Base-by-base conservation (phyloP, 192 early-diverging fungal genomes). In the Coemansia sp. region DNA sequence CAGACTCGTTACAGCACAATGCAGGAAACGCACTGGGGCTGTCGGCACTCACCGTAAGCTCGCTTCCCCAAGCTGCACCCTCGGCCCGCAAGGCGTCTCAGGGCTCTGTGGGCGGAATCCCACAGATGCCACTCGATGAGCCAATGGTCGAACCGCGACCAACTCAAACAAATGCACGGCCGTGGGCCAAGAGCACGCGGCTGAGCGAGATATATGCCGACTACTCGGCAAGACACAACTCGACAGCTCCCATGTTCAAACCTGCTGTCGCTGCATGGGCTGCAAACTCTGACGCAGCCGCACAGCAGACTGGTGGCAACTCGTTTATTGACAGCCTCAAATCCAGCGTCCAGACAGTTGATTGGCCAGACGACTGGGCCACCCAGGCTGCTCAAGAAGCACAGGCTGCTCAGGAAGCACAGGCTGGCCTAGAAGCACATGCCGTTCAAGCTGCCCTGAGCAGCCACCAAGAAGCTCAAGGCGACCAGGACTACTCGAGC, bases 161-260 rank as follows among this genome's bases (percentile, higher is more conserved):
- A 41, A 14, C 62, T 56, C 51, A 56, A 38, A 12, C 57, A 24
- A 73, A 57, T 27, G 27, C 62, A 29, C 69, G 73, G 14, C 79
- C 69, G 2, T 81, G 79, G 79, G 73, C 64, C 32, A 82, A 82
- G 45, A 82, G 80, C 67, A 82, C 80, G 21, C 70, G 80, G 5
- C 62, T 82, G 38, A 82, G 80, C 75, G 80, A 82, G 35, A 82
- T 82, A 47, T 82, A 82, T 37, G 80, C 73, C 9, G 74, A 82
- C 71, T 82, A 82, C 52, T 77, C 80, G 14, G 80, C 74, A 38
- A 60, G 79, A n/a, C 79, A 81, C 64, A 81, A 81, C 59, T 73
- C 70, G 4, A 66, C 71, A 4, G 51, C 60, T 23, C 69, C 79
- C 17, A 72, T 75, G 73, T 75, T 75, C 48, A 75, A 71, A 61